phyloP scores from a whole-genome alignment of 2,329 filamentous ascomycete genomes.

The Microdochium trichocladiopsis region DNA sequence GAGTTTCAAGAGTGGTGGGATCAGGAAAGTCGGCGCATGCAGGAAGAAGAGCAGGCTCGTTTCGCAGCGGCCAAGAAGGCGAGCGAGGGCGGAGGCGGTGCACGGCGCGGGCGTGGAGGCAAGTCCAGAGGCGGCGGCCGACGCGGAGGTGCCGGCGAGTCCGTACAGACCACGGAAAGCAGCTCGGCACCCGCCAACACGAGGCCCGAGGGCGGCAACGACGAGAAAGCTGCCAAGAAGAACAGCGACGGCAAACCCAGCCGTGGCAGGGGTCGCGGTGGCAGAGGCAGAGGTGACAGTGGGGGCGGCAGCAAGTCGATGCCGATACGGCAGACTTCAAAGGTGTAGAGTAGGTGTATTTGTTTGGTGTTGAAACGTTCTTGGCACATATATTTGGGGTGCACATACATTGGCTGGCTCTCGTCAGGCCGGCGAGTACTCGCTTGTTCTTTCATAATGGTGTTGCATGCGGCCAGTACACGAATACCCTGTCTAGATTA shows the following conservation, averaged over 20 bases:
- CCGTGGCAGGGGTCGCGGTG: neutral
- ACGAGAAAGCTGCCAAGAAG: neutral
- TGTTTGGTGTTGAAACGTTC: neutral
- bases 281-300: neutral
- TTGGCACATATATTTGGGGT: neutral
- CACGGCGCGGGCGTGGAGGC: conserved; percentile 3
- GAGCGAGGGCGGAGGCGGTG: conserved; percentile 26
- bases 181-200: neutral
- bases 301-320: neutral
- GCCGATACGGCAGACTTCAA: neutral
- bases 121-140: conserved; percentile 1
- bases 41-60: conserved; percentile 49
- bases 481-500: too few species aligned
- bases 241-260: neutral
- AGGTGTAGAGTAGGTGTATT: neutral
- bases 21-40: conserved; percentile 67
- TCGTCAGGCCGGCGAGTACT: too few species aligned
- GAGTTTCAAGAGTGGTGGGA: conserved; percentile 98
- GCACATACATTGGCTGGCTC: too few species aligned
- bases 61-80: conserved; percentile 34
- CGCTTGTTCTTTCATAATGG: too few species aligned
- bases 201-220: neutral
- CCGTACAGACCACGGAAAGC: neutral
- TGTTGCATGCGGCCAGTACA: too few species aligned
- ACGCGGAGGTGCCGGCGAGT: neutral